Conservation (phyloP, 805 yeast genomes). For the Candida manassasensis region DNA sequence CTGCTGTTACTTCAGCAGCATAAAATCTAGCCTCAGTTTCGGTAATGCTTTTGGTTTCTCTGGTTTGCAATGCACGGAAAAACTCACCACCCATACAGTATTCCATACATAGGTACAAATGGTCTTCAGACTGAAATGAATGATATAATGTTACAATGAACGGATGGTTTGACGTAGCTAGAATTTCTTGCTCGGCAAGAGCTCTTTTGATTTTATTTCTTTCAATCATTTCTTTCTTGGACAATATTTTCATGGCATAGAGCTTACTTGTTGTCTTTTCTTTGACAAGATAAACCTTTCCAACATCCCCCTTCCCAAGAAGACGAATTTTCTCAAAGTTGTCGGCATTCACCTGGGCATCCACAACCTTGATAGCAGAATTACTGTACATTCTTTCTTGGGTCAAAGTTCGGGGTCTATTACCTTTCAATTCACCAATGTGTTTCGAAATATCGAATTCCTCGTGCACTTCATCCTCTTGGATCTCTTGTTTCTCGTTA, state of each 20-base stretch:
- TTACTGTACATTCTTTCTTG: slow-evolving; percentile 63
- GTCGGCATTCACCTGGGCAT: slow-evolving; percentile 78
- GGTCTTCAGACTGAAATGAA: slow-evolving; percentile 92
- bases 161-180: slow-evolving; percentile 94
- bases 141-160: slow-evolving; percentile 95
- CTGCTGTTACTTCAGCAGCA: slow-evolving; percentile 96
- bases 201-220: slow-evolving; percentile 93
- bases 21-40: slow-evolving; percentile 91
- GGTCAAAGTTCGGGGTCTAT: slow-evolving; percentile 36
- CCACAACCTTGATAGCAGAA: slow-evolving; percentile 66
- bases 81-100: slow-evolving; percentile 99
- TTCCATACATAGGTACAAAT: slow-evolving; percentile 92
- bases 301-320: slow-evolving; percentile 97
- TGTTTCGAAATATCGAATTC: slow-evolving; percentile 42
- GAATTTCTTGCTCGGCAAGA: slow-evolving; percentile 92
- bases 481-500: slow-evolving; percentile 14
- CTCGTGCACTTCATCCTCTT: slow-evolving; percentile 19
- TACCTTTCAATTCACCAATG: slow-evolving; percentile 39
- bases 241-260: slow-evolving; percentile 89
- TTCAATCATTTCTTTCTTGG: slow-evolving; percentile 90
- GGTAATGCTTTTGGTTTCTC: slow-evolving; percentile 76
- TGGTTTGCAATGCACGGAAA: slow-evolving; percentile 89
- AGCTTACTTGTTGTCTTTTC: slow-evolving; percentile 71
- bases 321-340: slow-evolving; percentile 85
- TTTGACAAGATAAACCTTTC: slow-evolving; percentile 87